A percentile compares a stretch with the other conserved stretches of the same genome.
Conservation (phyloP, 192 early-diverging fungal species). For the Linderina pennispora region DNA sequence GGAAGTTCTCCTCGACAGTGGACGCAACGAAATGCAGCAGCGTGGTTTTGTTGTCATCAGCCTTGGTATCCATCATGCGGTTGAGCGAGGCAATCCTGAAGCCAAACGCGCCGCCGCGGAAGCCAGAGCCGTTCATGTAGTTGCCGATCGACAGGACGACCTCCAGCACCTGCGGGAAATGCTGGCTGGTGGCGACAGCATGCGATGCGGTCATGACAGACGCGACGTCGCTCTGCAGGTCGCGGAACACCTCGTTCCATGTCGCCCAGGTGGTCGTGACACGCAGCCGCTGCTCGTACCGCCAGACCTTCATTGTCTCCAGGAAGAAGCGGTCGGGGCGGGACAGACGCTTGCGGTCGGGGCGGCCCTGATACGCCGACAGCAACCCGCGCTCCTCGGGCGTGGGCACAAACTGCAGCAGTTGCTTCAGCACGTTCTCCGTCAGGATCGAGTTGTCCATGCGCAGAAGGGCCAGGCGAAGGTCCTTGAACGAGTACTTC, state of each 20-base stretch:
- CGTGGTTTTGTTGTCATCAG: conserved; percentile 64
- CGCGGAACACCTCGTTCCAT: conserved; percentile 59
- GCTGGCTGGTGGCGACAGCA: conserved; percentile 57
- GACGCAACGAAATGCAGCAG: conserved; percentile 72
- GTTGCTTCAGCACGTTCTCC: conserved; percentile 58
- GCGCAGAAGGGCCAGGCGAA: conserved; percentile 55
- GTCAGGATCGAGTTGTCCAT: conserved; percentile 61
- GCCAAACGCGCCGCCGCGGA: conserved; percentile 83
- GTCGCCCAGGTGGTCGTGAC: conserved; percentile 60
- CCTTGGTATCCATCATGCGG: conserved; percentile 82
- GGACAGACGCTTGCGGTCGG: conserved; percentile 57
- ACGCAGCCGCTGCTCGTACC: conserved; percentile 69
- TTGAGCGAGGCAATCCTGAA: conserved; percentile 80
- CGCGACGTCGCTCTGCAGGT: conserved; percentile 56
- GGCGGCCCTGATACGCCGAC: conserved; percentile 62
- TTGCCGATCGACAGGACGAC: conserved; percentile 77
- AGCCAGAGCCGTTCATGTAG: conserved; percentile 72
- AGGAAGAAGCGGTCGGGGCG: conserved; percentile 67
- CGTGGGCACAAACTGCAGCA: conserved; percentile 65
- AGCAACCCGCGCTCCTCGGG: conserved; percentile 71
- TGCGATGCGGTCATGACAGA: conserved; percentile 59
- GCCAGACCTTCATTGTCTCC: conserved; percentile 75
- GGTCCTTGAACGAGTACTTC: conserved; percentile 60
- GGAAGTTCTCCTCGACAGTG: conserved; percentile 61
- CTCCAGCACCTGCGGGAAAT: conserved; percentile 67